Conservation (phyloP, 352 stramenopile genomes). For the Thraustochytrium sp. region DNA sequence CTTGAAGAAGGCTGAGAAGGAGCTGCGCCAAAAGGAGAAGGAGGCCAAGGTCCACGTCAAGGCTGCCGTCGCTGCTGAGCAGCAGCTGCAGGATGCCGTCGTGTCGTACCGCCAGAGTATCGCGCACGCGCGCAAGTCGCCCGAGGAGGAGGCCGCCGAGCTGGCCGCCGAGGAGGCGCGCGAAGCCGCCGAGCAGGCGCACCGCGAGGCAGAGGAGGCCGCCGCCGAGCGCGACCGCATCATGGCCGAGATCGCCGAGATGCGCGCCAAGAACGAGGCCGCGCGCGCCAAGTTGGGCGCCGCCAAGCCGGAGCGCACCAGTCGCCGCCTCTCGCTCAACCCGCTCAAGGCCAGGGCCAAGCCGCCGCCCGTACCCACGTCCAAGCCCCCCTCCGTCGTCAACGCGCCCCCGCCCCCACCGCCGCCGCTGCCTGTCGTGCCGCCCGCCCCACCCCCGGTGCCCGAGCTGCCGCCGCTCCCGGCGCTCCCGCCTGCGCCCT, state of each 20-base stretch:
- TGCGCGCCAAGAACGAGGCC: neutral
- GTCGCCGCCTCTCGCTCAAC: neutral
- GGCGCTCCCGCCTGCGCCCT: neutral
- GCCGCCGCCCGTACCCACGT: neutral
- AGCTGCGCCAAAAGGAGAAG: slow-evolving; percentile 16
- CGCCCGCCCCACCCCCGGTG: neutral
- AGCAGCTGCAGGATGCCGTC: neutral
- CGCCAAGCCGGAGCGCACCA: neutral
- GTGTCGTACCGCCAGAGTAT: neutral
- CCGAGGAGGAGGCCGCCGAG: neutral
- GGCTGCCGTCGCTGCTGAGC: neutral
- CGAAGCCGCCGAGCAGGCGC: neutral
- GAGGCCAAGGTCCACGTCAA: neutral
- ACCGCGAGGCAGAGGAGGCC: neutral
- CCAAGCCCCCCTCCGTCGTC: neutral
- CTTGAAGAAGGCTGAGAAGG: neutral
- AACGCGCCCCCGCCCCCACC: slow-evolving; percentile 10
- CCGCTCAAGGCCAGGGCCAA: neutral
- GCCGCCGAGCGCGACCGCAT: slow-evolving; percentile 20
- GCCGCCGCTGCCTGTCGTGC: neutral
- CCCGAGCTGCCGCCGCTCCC: slow-evolving; percentile 11
- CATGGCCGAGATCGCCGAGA: slow-evolving; percentile 8
- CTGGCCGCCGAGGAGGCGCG: neutral
- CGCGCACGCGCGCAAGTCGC: neutral
- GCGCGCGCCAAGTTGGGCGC: neutral